A percentile compares a stretch with the other conserved stretches of the same genome.
Conservation (phyloP, 768 basidiomycete species). For the Leccinellum albellum region DNA sequence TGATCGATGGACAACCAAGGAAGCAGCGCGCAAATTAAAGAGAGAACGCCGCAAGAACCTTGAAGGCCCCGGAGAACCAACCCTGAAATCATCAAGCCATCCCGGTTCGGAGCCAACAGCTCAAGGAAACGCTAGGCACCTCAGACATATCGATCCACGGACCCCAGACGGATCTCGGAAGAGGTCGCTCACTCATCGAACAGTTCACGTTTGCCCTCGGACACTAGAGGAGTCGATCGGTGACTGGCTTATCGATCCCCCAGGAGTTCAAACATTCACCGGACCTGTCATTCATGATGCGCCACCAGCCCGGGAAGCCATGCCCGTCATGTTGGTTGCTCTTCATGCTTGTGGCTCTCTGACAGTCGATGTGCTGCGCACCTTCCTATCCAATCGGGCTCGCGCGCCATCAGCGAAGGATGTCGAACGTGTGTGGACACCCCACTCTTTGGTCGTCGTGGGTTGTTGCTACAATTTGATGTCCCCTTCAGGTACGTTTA, state of each 20-base stretch:
- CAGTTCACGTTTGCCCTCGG: conserved; percentile 48
- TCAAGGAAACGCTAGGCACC: background rate
- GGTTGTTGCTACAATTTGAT: conserved; percentile 82
- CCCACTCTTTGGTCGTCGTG: conserved; percentile 55
- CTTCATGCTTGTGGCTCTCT: conserved; percentile 77
- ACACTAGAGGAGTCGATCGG: conserved; percentile 45
- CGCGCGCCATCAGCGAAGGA: conserved; percentile 3
- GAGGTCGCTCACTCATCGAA: conserved; percentile 51
- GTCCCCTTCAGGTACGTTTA: conserved; percentile 41
- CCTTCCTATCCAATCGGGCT: conserved; percentile 37
- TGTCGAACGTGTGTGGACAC: conserved; percentile 39
- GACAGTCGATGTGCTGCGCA: conserved; percentile 61
- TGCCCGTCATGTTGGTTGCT: conserved; percentile 59
- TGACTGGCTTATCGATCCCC: conserved; percentile 45
- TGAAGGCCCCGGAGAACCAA: background rate
- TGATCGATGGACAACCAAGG: conserved; percentile 37
- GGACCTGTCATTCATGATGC: background rate
- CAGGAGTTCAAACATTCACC: background rate
- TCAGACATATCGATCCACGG: background rate
- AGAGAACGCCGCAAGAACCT: conserved; percentile 7
- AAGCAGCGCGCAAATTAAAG: conserved; percentile 18
- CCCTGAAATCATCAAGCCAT: background rate
- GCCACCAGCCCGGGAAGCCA: conserved; percentile 2
- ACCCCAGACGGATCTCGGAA: background rate
- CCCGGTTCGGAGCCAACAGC: background rate